phyloP scores from a whole-genome alignment of 2,329 filamentous ascomycete genomes.

The Fragosphaeria purpurea region DNA sequence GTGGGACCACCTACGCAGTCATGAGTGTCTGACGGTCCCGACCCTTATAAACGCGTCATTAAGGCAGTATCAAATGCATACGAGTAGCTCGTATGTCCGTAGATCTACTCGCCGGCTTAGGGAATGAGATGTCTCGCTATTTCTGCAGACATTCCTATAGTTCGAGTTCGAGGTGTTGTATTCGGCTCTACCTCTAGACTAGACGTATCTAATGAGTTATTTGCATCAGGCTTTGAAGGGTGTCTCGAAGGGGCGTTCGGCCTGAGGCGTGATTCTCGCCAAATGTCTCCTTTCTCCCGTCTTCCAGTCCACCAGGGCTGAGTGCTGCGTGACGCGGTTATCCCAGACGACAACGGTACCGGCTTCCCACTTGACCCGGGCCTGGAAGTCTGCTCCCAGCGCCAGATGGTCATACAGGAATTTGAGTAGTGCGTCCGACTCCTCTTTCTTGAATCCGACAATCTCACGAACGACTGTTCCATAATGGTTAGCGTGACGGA shows the following conservation, averaged over 20 bases:
- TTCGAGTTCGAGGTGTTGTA: no score
- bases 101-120: no score
- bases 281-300: conserved; percentile 68
- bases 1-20: no score
- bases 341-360: conserved; percentile 84
- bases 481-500: background rate
- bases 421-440: conserved; percentile 66
- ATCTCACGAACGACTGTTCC: conserved; percentile 64
- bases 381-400: conserved; percentile 61
- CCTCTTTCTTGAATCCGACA: conserved; percentile 76
- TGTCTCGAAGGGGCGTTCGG: conserved; percentile 67
- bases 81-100: no score
- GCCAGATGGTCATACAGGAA: conserved; percentile 70
- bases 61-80: no score
- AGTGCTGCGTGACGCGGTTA: conserved; percentile 70
- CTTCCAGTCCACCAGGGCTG: conserved; percentile 73
- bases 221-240: conserved; percentile 30
- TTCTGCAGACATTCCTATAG: no score
- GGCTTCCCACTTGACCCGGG: conserved; percentile 65
- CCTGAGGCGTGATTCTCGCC: conserved; percentile 74
- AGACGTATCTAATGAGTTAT: no score
- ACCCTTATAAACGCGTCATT: no score
- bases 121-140: no score
- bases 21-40: no score
- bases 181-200: no score